Evolutionary conservation across 352 stramenopile genomes (phyloP).

Genomic region (Phytopythium oedochilum): DNA sequence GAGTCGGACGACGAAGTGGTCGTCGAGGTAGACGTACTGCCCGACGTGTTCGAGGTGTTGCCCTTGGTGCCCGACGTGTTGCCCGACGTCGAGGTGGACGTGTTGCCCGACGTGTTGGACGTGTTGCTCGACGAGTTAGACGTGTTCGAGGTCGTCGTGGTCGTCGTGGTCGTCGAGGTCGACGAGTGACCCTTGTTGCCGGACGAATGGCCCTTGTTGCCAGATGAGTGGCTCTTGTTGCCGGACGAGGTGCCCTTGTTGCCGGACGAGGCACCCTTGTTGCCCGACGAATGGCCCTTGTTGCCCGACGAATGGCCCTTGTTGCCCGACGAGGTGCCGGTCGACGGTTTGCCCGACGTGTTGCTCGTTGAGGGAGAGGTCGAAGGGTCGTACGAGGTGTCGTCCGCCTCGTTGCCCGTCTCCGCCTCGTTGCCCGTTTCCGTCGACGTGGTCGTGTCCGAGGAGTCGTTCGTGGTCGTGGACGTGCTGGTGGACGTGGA

Average conservation of each 20-base stretch:
- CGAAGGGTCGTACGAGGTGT: conserved; percentile 1
- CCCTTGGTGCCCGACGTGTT: conserved; percentile 4
- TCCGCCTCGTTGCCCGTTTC: conserved; percentile 9
- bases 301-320: background rate
- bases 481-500: conserved; percentile 8
- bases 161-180: conserved; percentile 1
- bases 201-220: background rate
- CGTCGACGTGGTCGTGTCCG: conserved; percentile 5
- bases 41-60: conserved; percentile 5
- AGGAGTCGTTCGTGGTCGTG: conserved; percentile 5
- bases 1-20: conserved; percentile 6
- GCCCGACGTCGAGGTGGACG: background rate
- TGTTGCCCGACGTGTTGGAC: conserved; percentile 3
- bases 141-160: background rate
- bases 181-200: conserved; percentile 1
- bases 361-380: too few species aligned
- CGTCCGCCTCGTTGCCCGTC: conserved; percentile 4
- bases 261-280: background rate
- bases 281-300: background rate
- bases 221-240: background rate
- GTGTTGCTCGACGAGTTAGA: background rate
- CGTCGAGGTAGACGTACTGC: conserved; percentile 5
- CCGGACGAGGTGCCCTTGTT: background rate
- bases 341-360: background rate
- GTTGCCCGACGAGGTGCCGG: conserved; percentile 4